Evolutionary conservation across 2,329 filamentous ascomycete genomes (phyloP).

Genomic region (Xylaria sp.): DNA sequence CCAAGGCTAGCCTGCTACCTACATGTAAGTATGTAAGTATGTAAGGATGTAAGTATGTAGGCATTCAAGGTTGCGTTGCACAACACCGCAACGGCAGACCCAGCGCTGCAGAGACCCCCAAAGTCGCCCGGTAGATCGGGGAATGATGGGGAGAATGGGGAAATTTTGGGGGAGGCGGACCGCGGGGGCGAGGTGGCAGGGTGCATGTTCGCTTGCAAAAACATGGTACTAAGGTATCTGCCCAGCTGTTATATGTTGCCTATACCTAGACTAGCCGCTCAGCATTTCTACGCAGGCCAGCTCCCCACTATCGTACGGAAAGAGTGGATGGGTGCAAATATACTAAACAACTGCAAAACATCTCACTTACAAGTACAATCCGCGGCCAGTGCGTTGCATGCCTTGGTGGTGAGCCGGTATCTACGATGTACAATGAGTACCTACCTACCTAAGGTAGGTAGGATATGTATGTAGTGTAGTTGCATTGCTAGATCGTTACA

Average conservation of each 20-base stretch:
- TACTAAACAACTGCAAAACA: background rate
- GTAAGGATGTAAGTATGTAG: too few species aligned
- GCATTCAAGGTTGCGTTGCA: conserved; percentile 33
- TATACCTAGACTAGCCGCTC: background rate
- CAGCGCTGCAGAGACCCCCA: conserved; percentile 29
- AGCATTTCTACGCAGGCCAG: background rate
- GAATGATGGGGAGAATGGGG: conserved; percentile 29
- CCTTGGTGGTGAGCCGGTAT: background rate
- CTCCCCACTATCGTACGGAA: background rate
- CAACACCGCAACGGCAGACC: conserved; percentile 18
- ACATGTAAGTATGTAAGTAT: too few species aligned
- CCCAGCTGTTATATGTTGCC: background rate
- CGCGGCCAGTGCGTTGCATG: background rate
- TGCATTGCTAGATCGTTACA: background rate
- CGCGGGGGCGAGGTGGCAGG: background rate
- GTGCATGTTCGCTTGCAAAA: background rate
- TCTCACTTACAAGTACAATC: background rate
- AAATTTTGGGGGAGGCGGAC: conserved; percentile 13
- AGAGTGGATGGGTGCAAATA: background rate
- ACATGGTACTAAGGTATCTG: too few species aligned
- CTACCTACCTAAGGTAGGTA: too few species aligned
- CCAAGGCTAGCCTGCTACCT: conserved; percentile 14
- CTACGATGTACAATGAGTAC: background rate
- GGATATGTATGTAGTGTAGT: too few species aligned
- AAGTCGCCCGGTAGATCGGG: conserved; percentile 33